Evolutionary conservation across 441 rosid species (phyloP).

Genomic region (Dalechampia spathulata): DNA sequence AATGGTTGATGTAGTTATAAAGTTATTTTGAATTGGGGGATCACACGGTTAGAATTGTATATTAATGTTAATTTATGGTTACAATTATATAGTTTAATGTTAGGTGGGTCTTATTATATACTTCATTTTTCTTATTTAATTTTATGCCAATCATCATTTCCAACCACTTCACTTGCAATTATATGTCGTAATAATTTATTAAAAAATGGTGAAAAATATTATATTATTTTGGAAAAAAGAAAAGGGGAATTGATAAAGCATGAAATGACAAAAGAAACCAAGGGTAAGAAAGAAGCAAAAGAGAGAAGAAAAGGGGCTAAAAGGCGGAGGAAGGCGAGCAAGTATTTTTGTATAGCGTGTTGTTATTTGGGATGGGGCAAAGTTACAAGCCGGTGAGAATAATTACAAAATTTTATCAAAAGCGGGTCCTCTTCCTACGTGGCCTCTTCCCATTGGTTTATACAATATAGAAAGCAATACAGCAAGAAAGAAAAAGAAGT

Average conservation of each 20-base stretch:
- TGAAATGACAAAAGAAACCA: slow-evolving; percentile 4
- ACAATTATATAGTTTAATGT: too few species aligned
- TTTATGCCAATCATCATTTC: neutral
- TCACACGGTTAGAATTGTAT: too few species aligned
- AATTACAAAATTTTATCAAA: slow-evolving; percentile 14
- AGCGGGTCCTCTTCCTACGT: slow-evolving; percentile 26
- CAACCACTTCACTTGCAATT: neutral
- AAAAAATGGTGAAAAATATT: neutral
- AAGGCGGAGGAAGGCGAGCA: neutral
- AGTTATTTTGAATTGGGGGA: too few species aligned
- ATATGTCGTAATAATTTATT: too few species aligned
- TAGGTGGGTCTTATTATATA: neutral
- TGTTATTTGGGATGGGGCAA: slow-evolving; percentile 12
- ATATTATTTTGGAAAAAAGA: neutral
- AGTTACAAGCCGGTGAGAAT: slow-evolving; percentile 46
- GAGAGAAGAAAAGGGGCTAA: neutral
- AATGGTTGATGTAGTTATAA: too few species aligned
- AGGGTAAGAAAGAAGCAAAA: neutral
- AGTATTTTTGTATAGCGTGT: too few species aligned
- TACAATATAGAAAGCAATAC: neutral
- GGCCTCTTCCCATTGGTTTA: slow-evolving; percentile 30
- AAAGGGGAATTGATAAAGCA: neutral
- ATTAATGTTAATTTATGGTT: too few species aligned
- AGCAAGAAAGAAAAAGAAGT: neutral
- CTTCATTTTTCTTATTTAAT: too few species aligned